Evolutionary conservation across 2,329 filamentous ascomycete genomes (phyloP), one percentile per base, ranked within the genome.

Genomic region (Phoma sp.): DNA sequence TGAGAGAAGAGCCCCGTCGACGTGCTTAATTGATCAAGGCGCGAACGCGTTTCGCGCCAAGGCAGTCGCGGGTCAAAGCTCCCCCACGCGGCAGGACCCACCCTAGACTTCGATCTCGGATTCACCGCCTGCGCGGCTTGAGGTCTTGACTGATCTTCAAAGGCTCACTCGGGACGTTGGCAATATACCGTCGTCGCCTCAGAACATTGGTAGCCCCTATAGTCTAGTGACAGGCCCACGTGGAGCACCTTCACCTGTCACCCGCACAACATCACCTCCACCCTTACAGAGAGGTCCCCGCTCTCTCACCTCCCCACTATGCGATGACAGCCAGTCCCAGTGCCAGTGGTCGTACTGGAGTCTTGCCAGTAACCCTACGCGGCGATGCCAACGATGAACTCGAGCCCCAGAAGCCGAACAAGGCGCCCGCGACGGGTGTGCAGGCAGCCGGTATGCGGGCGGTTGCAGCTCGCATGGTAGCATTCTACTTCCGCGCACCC

Each of bases 401-500:
- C 27, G 60, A 60, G 33, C 57, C 66, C 8, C 65, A 65, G 27
- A 72, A 71, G 47, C 81, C 82, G 50, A 79, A 79, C 55, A 82
- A 83, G 60, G 83, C 79, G 53, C 83, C 85, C 11, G 82, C 83
- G 10, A 87, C 85, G 13, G 92, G 90, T 42, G 89, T 90, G n/a
- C 92, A 90, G 22, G 92, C 92, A 4, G 92, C 92, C 22, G 86
- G 90, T 36, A 89, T 92, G 59, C 89, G 93, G 41, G 93, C 92
- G 25, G 75, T 96, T 59, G 93, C 89, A 65, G 89, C 91, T 7
- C 89, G 96, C 70, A 81, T 91, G 66, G 84, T 96, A 49, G 88
- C 91, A 23, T 96, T 96, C 67, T 97, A 96, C 58, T 97, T 96
- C 71, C 83, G 92, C 52, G 91, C 91, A 0, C 93, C 93, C 0